Conservation (phyloP, 148 eudicot species). For the Nepenthes mirabilis region DNA sequence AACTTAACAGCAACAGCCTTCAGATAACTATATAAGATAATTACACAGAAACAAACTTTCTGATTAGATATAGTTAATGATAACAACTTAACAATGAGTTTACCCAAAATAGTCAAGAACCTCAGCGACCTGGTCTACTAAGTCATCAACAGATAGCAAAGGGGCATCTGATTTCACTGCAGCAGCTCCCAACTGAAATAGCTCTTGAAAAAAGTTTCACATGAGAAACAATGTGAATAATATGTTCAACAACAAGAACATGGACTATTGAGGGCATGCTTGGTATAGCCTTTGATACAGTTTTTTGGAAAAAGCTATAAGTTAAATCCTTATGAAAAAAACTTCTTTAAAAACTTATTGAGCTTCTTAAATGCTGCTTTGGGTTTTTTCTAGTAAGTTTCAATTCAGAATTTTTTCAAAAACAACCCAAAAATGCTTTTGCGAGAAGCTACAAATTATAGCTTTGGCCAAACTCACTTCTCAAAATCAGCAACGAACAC, state of each 20-base stretch:
- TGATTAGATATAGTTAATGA: background rate
- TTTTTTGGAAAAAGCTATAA: no score
- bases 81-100: conserved; percentile 4
- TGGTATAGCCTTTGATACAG: no score
- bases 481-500: background rate
- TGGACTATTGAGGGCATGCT: no score
- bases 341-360: background rate
- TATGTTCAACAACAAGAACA: conserved; percentile 1
- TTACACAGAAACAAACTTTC: background rate
- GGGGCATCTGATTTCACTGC: conserved; percentile 37
- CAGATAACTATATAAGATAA: background rate
- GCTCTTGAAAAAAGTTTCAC: conserved; percentile 31
- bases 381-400: no score
- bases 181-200: conserved; percentile 87
- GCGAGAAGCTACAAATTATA: no score
- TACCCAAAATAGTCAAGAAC: conserved; percentile 90
- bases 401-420: no score
- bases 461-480: no score
- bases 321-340: background rate
- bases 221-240: conserved; percentile 23
- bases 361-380: no score
- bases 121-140: conserved; percentile 87
- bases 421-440: no score
- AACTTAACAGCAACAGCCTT: background rate
- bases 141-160: conserved; percentile 57